phyloP scores from a whole-genome alignment of 2,329 filamentous ascomycete species.

The Elsinoe perseae region DNA sequence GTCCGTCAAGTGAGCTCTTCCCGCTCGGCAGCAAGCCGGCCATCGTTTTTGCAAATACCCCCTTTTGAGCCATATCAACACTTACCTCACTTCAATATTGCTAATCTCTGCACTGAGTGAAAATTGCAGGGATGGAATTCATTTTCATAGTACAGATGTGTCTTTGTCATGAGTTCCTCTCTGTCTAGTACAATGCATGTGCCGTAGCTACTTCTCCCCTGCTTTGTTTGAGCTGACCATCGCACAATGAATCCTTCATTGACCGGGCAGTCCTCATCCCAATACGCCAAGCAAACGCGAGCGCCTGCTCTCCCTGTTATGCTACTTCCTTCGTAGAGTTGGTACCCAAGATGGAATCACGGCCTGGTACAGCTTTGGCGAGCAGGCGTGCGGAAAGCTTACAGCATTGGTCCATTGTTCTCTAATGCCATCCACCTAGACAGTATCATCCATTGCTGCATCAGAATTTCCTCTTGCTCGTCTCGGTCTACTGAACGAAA shows the following conservation, averaged over 20 bases:
- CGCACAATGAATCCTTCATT: no score
- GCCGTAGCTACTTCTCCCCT: background rate
- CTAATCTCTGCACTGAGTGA: background rate
- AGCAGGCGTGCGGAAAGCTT: background rate
- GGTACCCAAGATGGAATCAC: no score
- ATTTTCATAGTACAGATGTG: background rate
- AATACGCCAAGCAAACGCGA: no score
- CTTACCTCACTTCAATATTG: background rate
- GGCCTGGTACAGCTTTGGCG: background rate
- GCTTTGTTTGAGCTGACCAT: background rate
- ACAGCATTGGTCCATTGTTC: background rate
- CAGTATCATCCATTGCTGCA: background rate
- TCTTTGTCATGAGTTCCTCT: background rate
- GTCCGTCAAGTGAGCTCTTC: constrained; percentile 1
- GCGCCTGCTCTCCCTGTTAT: no score
- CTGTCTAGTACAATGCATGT: background rate
- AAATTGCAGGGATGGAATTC: background rate
- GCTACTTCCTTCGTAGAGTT: no score
- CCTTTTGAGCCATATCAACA: background rate
- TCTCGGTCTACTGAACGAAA: background rate
- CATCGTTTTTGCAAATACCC: background rate
- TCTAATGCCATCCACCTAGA: background rate
- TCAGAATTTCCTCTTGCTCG: background rate
- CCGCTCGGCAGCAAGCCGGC: background rate
- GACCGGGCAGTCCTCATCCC: no score